phyloP scores from a whole-genome alignment of 208 protist species.

The Acanthamoeba royreba region DNA sequence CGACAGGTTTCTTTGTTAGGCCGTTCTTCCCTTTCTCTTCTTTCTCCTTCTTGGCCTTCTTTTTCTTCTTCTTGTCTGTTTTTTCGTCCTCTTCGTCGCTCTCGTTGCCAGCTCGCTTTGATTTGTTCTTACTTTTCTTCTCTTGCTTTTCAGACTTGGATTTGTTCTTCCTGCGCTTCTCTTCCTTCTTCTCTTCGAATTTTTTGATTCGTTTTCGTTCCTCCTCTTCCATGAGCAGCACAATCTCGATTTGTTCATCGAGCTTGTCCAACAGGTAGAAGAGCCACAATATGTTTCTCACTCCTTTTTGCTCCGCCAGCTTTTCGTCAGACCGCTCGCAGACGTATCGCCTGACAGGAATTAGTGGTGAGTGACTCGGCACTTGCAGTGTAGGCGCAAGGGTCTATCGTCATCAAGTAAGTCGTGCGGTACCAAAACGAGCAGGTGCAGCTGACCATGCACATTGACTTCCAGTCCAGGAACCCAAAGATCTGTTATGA shows the following conservation, averaged over 20 bases:
- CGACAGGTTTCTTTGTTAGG: too few species aligned
- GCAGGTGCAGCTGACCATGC: background rate
- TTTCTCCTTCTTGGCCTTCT: background rate
- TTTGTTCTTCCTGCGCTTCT: background rate
- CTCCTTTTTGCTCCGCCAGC: background rate
- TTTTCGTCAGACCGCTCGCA: background rate
- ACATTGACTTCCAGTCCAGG: background rate
- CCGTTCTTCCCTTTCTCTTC: too few species aligned
- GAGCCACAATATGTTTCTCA: conserved; percentile 27
- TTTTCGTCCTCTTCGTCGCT: background rate
- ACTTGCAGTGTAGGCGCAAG: background rate
- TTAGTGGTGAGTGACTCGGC: too few species aligned
- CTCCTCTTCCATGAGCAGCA: background rate
- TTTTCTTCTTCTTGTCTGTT: background rate
- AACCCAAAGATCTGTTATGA: background rate
- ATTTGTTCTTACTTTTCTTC: background rate
- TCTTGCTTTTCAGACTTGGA: background rate
- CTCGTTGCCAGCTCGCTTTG: background rate
- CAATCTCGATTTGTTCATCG: background rate
- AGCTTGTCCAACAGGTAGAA: background rate
- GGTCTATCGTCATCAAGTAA: background rate
- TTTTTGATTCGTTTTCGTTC: background rate
- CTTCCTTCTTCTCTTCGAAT: background rate
- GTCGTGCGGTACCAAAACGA: background rate
- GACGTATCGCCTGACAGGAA: background rate